Percentiles rank a stretch among this genome's conserved stretches.
phyloP scores from a whole-genome alignment of 2,329 filamentous ascomycete genomes.

The Emergomyces africanus region DNA sequence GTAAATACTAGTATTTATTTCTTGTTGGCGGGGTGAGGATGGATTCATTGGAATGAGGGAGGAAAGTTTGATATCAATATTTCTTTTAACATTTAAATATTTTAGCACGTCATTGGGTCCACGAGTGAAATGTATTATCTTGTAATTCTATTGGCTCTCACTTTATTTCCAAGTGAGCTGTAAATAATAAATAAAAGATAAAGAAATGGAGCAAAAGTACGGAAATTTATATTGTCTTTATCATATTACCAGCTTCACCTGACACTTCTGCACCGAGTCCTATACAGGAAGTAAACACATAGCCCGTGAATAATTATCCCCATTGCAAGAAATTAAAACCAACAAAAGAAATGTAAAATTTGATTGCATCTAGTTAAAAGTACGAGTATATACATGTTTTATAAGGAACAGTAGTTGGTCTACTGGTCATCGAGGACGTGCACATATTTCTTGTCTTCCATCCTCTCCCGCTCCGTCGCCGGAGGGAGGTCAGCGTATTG shows the following conservation, averaged over 20 bases:
- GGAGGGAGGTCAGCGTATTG: slow-evolving; percentile 89
- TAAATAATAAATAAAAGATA: neutral
- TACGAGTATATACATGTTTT: slow-evolving; percentile 31
- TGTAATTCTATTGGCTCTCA: neutral
- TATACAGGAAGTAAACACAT: neutral
- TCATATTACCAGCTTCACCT: neutral
- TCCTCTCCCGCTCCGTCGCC: slow-evolving; percentile 85
- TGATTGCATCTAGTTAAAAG: slow-evolving; percentile 23
- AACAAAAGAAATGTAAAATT: slow-evolving; percentile 15
- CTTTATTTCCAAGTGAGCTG: neutral
- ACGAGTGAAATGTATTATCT: neutral
- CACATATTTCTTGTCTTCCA: slow-evolving; percentile 91
- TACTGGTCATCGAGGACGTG: slow-evolving; percentile 86
- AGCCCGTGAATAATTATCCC: neutral
- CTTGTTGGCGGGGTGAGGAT: neutral
- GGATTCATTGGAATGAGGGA: neutral
- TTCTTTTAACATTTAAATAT: too few relatives aligned
- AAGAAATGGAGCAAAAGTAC: too few relatives aligned
- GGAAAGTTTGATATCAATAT: neutral
- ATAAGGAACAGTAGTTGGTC: slow-evolving; percentile 18
- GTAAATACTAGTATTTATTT: neutral
- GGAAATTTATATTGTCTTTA: neutral
- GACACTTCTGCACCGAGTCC: neutral
- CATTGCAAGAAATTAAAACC: neutral
- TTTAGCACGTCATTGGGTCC: too few relatives aligned